Evolutionary conservation across 495 filamentous ascomycete genomes (phyloP).

Genomic region (Penicillium mononematosum): DNA sequence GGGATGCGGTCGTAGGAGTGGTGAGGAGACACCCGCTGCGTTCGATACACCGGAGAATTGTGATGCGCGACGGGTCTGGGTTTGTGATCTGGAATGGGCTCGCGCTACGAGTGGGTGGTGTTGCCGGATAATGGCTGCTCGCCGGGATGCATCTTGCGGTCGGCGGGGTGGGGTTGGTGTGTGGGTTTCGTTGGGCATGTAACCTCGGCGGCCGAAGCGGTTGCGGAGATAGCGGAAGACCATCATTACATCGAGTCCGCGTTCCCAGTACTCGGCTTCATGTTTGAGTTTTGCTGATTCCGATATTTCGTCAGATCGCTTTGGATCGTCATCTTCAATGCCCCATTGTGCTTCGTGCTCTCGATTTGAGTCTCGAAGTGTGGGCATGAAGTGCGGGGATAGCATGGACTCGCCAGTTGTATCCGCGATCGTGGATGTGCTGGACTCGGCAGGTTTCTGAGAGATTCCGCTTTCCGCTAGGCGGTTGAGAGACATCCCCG

Average conservation of each 20-base stretch:
- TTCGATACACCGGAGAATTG: conserved; percentile 45
- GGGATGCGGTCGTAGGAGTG: conserved; percentile 38
- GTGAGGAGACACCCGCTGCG: conserved; percentile 45
- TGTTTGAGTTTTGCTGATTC: conserved; percentile 38
- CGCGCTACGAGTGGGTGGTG: conserved; percentile 79
- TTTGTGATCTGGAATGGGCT: conserved; percentile 42
- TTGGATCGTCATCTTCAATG: conserved; percentile 59
- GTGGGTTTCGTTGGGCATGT: conserved; percentile 37
- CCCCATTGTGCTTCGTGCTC: conserved; percentile 64
- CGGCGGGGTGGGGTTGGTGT: conserved; percentile 36
- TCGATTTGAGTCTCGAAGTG: conserved; percentile 37
- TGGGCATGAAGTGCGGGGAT: conserved; percentile 48
- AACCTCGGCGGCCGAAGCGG: conserved; percentile 59
- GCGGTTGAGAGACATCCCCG: conserved; percentile 49
- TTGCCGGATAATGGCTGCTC: conserved; percentile 77
- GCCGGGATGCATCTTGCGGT: conserved; percentile 65
- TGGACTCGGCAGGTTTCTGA: conserved; percentile 18
- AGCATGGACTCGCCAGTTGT: conserved; percentile 30
- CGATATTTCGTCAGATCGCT: conserved; percentile 29
- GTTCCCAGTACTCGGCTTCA: conserved; percentile 81
- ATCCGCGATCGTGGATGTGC: conserved; percentile 22
- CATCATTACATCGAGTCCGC: conserved; percentile 77
- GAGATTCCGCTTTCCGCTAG: conserved; percentile 28
- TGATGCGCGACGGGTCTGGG: conserved; percentile 53
- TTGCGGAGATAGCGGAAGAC: conserved; percentile 83